Evolutionary conservation across 108 stramenopile genomes (phyloP), one percentile per base, ranked within the genome.

Genomic region (Cylindrotheca closterium): DNA sequence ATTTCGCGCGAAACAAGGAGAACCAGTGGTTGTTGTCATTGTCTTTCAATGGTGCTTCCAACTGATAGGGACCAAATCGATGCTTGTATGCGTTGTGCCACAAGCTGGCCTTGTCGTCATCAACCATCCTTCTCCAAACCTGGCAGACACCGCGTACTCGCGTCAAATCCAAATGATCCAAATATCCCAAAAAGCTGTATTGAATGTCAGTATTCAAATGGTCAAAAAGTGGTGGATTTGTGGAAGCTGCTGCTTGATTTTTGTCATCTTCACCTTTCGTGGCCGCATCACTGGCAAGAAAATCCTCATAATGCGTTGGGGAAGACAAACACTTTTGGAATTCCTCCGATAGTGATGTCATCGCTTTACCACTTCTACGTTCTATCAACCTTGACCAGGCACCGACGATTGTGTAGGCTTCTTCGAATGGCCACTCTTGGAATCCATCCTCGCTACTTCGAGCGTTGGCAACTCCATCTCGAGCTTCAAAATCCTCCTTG

Each of bases 1-100:
- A 47, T 47, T 62, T 62, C 23, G 8, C 27, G 4, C n/a, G 28
- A 47, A 62, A 62, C 1, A 49, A 10, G 21, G 45, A 24, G 15
- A n/a, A 48, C 60, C 60, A 62, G 30, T 21, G 25, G 18, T 5
- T 58, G 21, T 29, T 4, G 26, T n/a, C 26, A 29, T 29, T 8
- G 27, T 62, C 47, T 49, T 0, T 5, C 10, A 22, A 8, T 28
- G 22, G 2, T 25, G 24, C 25, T 15, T 45, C 23, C 47, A 30
- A 28, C 47, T 42, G 46, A 26, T 62, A 62, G 12, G 33, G 28
- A 3, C 60, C 60, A 23, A 62, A 62, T 4, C 47, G 1, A 17
- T 45, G 28, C 31, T 48, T 47, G 29, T 62, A 62, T 15, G 60
- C 46, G 1, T 27, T 47, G 21, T 62, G 34, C 60, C 60, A 62